Percentiles rank a stretch among this genome's conserved stretches.
These are phyloP conservation scores for Ajuga reptans DNA, from an alignment of 305 asterid species.

Conservation along the genomic window DNA sequence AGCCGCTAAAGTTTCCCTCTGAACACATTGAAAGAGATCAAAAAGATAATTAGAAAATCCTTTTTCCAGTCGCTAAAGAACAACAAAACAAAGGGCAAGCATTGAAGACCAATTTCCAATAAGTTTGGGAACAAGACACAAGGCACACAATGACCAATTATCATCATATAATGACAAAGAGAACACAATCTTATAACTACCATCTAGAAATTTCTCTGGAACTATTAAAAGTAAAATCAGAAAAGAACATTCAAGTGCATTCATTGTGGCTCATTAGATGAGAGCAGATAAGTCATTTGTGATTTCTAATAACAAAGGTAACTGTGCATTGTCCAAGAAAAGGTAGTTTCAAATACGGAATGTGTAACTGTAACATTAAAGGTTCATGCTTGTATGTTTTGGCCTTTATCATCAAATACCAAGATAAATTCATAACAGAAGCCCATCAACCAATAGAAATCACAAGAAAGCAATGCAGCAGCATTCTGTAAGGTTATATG, in stretches of 20 bases:
- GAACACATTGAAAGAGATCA: slow-evolving; percentile 29
- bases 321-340: not conserved
- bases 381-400: not conserved
- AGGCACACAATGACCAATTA: not conserved
- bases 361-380: not conserved
- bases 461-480: slow-evolving; percentile 9
- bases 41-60: slow-evolving; percentile 12
- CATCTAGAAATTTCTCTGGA: not conserved
- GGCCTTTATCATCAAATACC: not conserved
- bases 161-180: not conserved
- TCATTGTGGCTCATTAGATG: slow-evolving; percentile 6
- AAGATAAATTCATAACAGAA: slow-evolving; percentile 5
- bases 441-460: slow-evolving; percentile 3
- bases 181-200: not conserved
- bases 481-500: not conserved
- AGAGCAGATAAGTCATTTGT: not conserved
- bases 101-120: not conserved
- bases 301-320: not conserved
- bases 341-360: not conserved
- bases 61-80: slow-evolving; percentile 6
- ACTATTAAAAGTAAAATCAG: not conserved
- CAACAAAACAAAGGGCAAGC: slow-evolving; percentile 7
- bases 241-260: not conserved
- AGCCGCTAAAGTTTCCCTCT: slow-evolving; percentile 80
- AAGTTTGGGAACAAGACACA: not conserved